Percentiles rank a stretch among this genome's conserved stretches.
Conservation (phyloP, 495 filamentous ascomycete species). For the Penicillium coprophilum region DNA sequence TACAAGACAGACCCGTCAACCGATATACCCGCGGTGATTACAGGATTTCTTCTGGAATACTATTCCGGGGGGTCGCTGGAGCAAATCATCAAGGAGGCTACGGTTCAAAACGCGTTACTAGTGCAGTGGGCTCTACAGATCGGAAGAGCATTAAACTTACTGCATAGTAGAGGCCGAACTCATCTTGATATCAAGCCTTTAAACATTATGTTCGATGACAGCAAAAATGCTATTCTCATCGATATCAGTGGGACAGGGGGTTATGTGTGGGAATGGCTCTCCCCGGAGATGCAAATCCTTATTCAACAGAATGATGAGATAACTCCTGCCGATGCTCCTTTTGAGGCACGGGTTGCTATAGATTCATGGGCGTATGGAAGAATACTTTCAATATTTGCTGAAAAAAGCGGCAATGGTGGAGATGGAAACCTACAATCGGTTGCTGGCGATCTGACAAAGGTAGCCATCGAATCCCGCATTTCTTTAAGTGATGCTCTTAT, state of each 20-base stretch:
- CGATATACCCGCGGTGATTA: constrained; percentile 12
- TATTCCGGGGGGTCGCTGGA: constrained; percentile 21
- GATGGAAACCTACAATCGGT: constrained; percentile 11
- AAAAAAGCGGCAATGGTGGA: constrained; percentile 8
- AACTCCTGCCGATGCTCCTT: constrained; percentile 8
- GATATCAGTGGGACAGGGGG: constrained; percentile 22
- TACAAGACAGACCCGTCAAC: constrained; percentile 15
- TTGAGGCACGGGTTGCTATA: constrained; percentile 15
- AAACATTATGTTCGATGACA: constrained; percentile 24
- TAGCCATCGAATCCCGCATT: constrained; percentile 15
- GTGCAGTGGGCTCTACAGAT: constrained; percentile 19
- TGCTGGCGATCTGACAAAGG: constrained; percentile 16
- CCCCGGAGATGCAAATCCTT: constrained; percentile 16
- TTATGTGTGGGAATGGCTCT: constrained; percentile 24
- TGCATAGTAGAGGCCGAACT: constrained; percentile 13
- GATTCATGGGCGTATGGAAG: constrained; percentile 25
- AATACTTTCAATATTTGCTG: constrained; percentile 19
- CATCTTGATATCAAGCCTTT: constrained; percentile 28
- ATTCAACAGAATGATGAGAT: constrained; percentile 10
- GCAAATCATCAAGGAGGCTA: constrained; percentile 5
- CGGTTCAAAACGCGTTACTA: constrained; percentile 9
- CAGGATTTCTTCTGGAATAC: constrained; percentile 24
- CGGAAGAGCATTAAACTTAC: constrained; percentile 13
- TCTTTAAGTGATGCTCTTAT: neutral
- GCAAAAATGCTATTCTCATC: constrained; percentile 23